A percentile compares a stretch with the other conserved stretches of the same genome.
These are phyloP conservation scores for Wallacemonas collosoma DNA, from an alignment of 208 protist species.

Conservation along the genomic window DNA sequence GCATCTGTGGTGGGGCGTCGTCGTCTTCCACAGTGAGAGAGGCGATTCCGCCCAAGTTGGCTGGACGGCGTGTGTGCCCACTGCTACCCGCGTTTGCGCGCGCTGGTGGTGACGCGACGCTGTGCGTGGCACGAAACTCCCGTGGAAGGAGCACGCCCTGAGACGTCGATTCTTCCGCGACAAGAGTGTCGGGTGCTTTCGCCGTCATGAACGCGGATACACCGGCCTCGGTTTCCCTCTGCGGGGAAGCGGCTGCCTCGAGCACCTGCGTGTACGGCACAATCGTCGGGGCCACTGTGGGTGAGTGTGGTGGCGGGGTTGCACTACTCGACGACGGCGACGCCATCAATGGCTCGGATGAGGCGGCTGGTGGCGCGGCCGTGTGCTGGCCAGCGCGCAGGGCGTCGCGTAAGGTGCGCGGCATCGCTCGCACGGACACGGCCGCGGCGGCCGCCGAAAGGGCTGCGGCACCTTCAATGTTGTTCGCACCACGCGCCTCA, in stretches of 20 bases:
- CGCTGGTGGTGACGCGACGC: neutral
- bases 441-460: conserved; percentile 8
- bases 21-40: neutral
- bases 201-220: neutral
- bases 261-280: no score
- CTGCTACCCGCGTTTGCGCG: neutral
- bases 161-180: neutral
- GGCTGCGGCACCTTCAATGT: conserved; percentile 5
- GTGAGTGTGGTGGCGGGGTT: no score
- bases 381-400: neutral
- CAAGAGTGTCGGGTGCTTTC: neutral
- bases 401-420: neutral
- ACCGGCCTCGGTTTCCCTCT: no score
- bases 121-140: neutral
- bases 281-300: no score
- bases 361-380: neutral
- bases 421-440: neutral
- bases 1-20: conserved; percentile 6
- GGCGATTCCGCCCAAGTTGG: no score
- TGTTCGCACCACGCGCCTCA: conserved; percentile 10
- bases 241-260: no score
- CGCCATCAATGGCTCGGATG: no score
- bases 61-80: no score
- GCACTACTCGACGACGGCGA: no score
- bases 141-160: neutral